A percentile compares a stretch with the other conserved stretches of the same genome.
Evolutionary conservation across 1,284 basidiomycete species (phyloP).

Genomic region (Fomitiporia mediterranea): DNA sequence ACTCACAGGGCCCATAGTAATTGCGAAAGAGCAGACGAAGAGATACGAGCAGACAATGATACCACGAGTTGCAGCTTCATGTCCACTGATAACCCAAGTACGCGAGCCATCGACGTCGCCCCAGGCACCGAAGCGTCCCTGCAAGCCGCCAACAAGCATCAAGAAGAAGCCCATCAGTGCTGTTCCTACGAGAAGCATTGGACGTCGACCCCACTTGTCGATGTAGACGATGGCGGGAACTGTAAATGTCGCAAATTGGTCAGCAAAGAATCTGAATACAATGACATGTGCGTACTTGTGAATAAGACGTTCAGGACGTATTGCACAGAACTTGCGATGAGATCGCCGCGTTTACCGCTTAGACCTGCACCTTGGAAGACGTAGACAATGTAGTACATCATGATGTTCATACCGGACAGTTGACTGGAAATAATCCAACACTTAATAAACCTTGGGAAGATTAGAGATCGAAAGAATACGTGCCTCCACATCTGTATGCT

Average conservation of each 20-base stretch:
- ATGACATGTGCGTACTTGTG: constrained; percentile 35
- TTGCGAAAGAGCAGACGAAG: constrained; percentile 68
- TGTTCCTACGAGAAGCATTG: constrained; percentile 63
- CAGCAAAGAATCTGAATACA: background rate
- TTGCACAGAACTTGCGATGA: constrained; percentile 75
- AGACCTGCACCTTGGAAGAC: constrained; percentile 75
- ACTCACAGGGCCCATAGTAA: constrained; percentile 72
- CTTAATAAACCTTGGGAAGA: background rate
- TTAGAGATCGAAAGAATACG: constrained; percentile 25
- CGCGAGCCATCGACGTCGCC: constrained; percentile 35
- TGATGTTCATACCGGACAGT: constrained; percentile 39
- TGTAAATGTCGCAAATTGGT: constrained; percentile 31
- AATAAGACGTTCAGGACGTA: constrained; percentile 73
- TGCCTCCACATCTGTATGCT: constrained; percentile 64
- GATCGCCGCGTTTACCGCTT: constrained; percentile 61
- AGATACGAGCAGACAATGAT: constrained; percentile 76
- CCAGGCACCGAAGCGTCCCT: constrained; percentile 65
- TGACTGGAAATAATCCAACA: background rate
- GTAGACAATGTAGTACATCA: constrained; percentile 77
- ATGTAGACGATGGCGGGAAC: constrained; percentile 75
- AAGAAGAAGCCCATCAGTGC: constrained; percentile 71
- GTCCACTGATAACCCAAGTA: constrained; percentile 59
- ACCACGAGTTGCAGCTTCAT: constrained; percentile 55
- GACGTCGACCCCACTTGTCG: constrained; percentile 76
- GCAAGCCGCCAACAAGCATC: constrained; percentile 71